Evolutionary conservation across 2,329 filamentous ascomycete genomes (phyloP).

Genomic region (Penicillium sp.): DNA sequence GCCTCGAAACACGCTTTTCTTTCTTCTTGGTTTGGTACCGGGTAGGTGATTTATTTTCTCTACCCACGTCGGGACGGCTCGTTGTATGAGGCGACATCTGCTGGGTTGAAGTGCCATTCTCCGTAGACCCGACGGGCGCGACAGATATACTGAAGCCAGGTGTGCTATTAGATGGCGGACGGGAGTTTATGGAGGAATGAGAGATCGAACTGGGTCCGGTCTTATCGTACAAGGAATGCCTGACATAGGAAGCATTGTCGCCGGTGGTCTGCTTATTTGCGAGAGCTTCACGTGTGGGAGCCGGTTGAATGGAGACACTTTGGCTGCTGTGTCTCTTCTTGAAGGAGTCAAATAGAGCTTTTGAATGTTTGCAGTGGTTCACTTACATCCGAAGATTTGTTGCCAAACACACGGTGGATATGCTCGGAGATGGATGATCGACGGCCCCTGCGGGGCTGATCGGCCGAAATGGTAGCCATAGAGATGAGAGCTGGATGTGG

Average conservation of each 20-base stretch:
- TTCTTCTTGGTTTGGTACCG: slow-evolving; percentile 26
- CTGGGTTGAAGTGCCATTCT: slow-evolving; percentile 10
- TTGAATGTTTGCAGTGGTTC: background rate
- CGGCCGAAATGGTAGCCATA: slow-evolving; percentile 11
- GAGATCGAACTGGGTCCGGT: slow-evolving; percentile 16
- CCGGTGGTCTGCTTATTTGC: slow-evolving; percentile 2
- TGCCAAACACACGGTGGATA: slow-evolving; percentile 21
- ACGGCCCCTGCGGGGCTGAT: slow-evolving; percentile 21
- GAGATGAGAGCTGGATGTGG: background rate
- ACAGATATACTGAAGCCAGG: slow-evolving; percentile 18
- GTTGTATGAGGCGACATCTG: slow-evolving; percentile 6
- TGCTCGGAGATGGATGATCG: slow-evolving; percentile 25
- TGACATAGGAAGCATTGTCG: background rate
- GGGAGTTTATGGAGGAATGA: slow-evolving; percentile 17
- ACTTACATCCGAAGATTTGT: slow-evolving; percentile 18
- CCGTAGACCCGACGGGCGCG: slow-evolving; percentile 1
- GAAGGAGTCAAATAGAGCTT: background rate
- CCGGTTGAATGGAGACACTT: background rate
- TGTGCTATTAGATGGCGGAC: slow-evolving; percentile 15
- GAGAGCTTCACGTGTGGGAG: slow-evolving; percentile 2
- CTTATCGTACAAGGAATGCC: slow-evolving; percentile 12
- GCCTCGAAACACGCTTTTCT: slow-evolving; percentile 31
- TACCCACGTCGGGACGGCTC: slow-evolving; percentile 3
- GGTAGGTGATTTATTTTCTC: slow-evolving; percentile 17
- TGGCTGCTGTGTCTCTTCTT: slow-evolving; percentile 14